Percentiles rank a stretch among this genome's conserved stretches.
phyloP scores from a whole-genome alignment of 2,329 filamentous ascomycete genomes.

The Ophiobolus disseminans region DNA sequence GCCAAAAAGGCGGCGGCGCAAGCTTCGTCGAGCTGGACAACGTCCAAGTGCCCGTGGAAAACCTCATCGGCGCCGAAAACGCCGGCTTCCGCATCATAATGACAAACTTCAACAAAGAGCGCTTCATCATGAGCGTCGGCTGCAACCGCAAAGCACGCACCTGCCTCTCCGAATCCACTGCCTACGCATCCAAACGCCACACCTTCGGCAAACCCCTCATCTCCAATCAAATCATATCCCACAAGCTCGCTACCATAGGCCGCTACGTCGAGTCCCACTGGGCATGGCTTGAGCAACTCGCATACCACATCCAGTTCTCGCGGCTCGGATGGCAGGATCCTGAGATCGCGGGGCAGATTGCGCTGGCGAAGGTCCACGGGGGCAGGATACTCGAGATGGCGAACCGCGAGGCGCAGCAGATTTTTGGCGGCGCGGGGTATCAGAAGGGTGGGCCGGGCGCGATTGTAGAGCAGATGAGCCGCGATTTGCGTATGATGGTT shows the following conservation, averaged over 20 bases:
- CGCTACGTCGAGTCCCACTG: constrained; percentile 67
- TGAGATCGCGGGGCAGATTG: constrained; percentile 49
- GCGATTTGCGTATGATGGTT: constrained; percentile 62
- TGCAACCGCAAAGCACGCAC: constrained; percentile 65
- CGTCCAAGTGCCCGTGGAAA: constrained; percentile 61
- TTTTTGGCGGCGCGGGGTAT: constrained; percentile 62
- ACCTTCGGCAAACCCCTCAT: constrained; percentile 68
- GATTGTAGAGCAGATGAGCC: constrained; percentile 61
- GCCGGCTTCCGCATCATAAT: constrained; percentile 66
- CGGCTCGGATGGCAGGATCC: constrained; percentile 50
- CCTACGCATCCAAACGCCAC: constrained; percentile 60
- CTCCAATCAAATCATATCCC: constrained; percentile 64
- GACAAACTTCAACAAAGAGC: constrained; percentile 61
- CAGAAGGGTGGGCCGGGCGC: constrained; percentile 58
- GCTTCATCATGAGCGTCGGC: constrained; percentile 64
- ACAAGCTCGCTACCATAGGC: constrained; percentile 66
- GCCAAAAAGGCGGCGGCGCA: constrained; percentile 73
- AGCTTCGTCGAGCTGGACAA: constrained; percentile 91
- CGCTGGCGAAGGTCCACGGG: constrained; percentile 58
- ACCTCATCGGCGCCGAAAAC: constrained; percentile 63
- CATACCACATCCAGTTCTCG: constrained; percentile 59
- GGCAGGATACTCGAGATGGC: constrained; percentile 59
- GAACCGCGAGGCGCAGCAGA: constrained; percentile 61
- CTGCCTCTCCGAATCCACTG: constrained; percentile 61
- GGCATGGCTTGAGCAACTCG: constrained; percentile 68